Percentiles rank a stretch among this genome's conserved stretches.
These are phyloP conservation scores for Penicillium odoratum DNA, from an alignment of 495 filamentous ascomycete species.

Conservation along the genomic window DNA sequence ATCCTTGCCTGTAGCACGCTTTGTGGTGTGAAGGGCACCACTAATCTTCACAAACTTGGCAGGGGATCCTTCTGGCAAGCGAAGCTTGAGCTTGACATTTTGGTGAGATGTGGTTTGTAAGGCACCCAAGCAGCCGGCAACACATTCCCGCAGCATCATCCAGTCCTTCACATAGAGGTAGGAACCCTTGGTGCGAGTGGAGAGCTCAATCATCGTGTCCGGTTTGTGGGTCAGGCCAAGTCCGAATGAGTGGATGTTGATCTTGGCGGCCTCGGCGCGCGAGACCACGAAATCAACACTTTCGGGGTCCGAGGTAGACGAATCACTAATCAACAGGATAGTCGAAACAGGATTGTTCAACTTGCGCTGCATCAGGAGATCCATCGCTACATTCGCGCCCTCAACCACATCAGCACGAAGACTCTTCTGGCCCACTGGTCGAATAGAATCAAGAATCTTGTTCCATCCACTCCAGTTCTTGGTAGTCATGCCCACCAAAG, in stretches of 20 bases:
- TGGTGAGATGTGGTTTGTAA: slow-evolving; percentile 97
- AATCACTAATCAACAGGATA: slow-evolving; percentile 97
- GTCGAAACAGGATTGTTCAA: slow-evolving; percentile 94
- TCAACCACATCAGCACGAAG: slow-evolving; percentile 96
- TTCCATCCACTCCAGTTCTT: slow-evolving; percentile 92
- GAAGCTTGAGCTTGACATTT: slow-evolving; percentile 95
- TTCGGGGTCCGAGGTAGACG: slow-evolving; percentile 93
- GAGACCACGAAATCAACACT: slow-evolving; percentile 98
- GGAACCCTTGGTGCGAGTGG: slow-evolving; percentile 91
- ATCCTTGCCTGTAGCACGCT: slow-evolving; percentile 94
- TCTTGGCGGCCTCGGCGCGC: slow-evolving; percentile 96
- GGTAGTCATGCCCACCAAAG: slow-evolving; percentile 95
- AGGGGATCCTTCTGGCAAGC: slow-evolving; percentile 91
- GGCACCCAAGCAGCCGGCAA: slow-evolving; percentile 92
- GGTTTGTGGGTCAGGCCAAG: slow-evolving; percentile 97
- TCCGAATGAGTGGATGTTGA: slow-evolving; percentile 95
- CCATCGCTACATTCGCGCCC: slow-evolving; percentile 98
- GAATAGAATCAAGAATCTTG: slow-evolving; percentile 82
- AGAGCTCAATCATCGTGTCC: slow-evolving; percentile 97
- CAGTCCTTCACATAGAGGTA: slow-evolving; percentile 99
- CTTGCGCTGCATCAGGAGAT: slow-evolving; percentile 96
- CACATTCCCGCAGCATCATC: slow-evolving; percentile 99
- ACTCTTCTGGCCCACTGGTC: slow-evolving; percentile 94
- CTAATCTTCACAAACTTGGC: slow-evolving; percentile 99
- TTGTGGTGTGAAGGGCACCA: slow-evolving; percentile 93